Percentiles rank a stretch among this genome's conserved stretches.
Evolutionary conservation across 2,329 filamentous ascomycete genomes (phyloP).

Genomic region (Aschersonia sp.): DNA sequence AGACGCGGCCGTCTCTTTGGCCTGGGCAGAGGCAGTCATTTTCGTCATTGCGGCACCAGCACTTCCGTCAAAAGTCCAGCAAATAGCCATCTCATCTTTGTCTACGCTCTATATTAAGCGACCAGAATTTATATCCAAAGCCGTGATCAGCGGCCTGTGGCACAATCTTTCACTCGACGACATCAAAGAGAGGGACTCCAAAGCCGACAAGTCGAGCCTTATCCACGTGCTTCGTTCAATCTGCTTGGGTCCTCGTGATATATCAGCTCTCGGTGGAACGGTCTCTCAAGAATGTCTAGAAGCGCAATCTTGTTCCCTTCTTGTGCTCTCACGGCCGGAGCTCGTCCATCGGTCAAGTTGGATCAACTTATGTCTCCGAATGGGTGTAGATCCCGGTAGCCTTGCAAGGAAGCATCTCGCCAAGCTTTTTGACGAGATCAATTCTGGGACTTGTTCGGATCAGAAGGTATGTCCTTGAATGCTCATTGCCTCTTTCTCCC

Average conservation of each 20-base stretch:
- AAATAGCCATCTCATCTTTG: constrained; percentile 46
- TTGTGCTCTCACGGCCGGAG: constrained; percentile 66
- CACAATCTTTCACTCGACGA: constrained; percentile 58
- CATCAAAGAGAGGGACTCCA: constrained; percentile 63
- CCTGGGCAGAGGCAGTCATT: constrained; percentile 80
- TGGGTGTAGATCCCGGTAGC: constrained; percentile 68
- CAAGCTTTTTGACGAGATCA: constrained; percentile 54
- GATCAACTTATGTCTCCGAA: constrained; percentile 77
- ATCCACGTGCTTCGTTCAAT: constrained; percentile 47
- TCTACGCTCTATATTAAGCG: constrained; percentile 49
- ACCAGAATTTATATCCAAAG: constrained; percentile 41
- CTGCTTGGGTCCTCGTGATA: constrained; percentile 41
- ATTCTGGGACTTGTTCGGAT: constrained; percentile 28
- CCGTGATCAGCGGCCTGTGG: constrained; percentile 65
- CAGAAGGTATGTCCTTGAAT: constrained; percentile 31
- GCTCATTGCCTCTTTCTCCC: neutral
- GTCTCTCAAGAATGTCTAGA: constrained; percentile 40
- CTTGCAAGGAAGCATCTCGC: constrained; percentile 53
- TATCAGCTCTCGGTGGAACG: constrained; percentile 24
- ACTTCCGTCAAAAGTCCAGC: constrained; percentile 47
- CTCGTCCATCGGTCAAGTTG: constrained; percentile 68
- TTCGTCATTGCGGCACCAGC: constrained; percentile 54
- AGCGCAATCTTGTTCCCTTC: constrained; percentile 58
- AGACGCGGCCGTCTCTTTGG: constrained; percentile 35
- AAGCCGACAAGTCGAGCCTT: constrained; percentile 50